Evolutionary conservation across 768 basidiomycete species (phyloP), one percentile per base, ranked within the genome.

Genomic region (Leucosporidium yakuticum): DNA sequence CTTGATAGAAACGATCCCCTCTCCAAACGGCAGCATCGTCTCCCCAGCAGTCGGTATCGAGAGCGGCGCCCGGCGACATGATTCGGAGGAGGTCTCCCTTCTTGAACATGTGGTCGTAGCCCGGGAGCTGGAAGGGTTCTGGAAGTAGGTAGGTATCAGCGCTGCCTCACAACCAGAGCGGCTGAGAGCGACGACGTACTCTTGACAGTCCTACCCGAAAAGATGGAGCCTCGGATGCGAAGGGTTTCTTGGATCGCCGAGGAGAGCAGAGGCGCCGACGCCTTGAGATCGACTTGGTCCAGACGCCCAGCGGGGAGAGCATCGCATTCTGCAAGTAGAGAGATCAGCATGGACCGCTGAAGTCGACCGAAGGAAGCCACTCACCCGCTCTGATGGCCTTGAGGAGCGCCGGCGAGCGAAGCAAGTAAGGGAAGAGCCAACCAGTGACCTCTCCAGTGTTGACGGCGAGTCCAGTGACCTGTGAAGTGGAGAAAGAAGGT

Each of bases 181-280:
- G 11, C 21, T 48, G 12, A 21, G 12, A 48, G 47, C 14, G 47
- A 21, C 17, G 49, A 19, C 49, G 49, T 50, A 50, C 49, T 50
- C 49, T 50, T 50, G 49, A 50, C 49, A 4, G 49, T 50, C 20
- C 49, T 19, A 17, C 49, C 49, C 20, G 49, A 50, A 17, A 50
- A 50, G 49, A 50, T 50, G 49, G 49, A 50, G 19, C 49, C 49
- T n/a, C 49, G 49, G n/a, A 50, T 4, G 20, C 49, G 19, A 19
- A 50, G n/a, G 20, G 49, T 50, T n/a, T 50, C 49, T 50, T 50
- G 49, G n/a, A 50, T 50, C 49, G 49, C n/a, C 49, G 49, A 50
- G 19, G 49, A 50, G 7, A 50, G 49, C 20, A 50, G 49, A 20
- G 49, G 49, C 6, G 49, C 49, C n/a, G 6, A n/a, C 6, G 49